Percentiles rank a stretch among this genome's conserved stretches.
Conservation (phyloP, 768 basidiomycete genomes). For the Tulasnella sp. region DNA sequence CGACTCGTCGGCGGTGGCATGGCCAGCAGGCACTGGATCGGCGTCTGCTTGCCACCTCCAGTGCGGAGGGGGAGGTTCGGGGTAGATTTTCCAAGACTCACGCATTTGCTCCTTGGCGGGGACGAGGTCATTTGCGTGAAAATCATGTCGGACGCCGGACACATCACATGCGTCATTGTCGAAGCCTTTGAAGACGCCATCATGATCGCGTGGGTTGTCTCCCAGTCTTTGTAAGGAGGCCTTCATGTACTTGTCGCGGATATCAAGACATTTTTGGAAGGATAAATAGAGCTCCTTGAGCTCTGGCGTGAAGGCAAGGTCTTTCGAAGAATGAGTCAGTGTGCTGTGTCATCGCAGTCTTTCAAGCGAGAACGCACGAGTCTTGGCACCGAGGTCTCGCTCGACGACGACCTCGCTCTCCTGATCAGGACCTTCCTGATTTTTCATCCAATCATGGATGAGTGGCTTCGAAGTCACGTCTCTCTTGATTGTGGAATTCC, state of each 20-base stretch:
- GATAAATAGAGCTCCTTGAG: constrained; percentile 45
- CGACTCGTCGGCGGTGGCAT: constrained; percentile 9
- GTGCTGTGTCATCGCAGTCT: neutral
- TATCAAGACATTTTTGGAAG: constrained; percentile 72
- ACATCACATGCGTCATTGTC: constrained; percentile 46
- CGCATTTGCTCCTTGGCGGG: constrained; percentile 25
- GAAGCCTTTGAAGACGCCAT: constrained; percentile 62
- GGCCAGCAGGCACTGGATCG: constrained; percentile 17
- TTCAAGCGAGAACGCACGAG: neutral
- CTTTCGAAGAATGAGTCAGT: neutral
- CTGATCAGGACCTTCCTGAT: constrained; percentile 11
- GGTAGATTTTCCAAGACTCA: constrained; percentile 79
- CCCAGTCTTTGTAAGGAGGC: constrained; percentile 84
- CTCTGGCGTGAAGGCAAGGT: constrained; percentile 22
- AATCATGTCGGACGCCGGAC: constrained; percentile 56
- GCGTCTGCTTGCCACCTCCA: constrained; percentile 70
- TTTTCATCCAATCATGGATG: neutral
- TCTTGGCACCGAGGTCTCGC: constrained; percentile 3
- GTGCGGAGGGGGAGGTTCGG: constrained; percentile 84
- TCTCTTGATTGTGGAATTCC: neutral
- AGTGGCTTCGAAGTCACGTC: neutral
- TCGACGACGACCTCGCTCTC: constrained; percentile 16
- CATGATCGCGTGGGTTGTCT: constrained; percentile 89
- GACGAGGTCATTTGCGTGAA: constrained; percentile 16
- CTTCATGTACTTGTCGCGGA: constrained; percentile 91